phyloP scores from a whole-genome alignment of 2,329 filamentous ascomycete genomes.

The Bipolaris bicolor region DNA sequence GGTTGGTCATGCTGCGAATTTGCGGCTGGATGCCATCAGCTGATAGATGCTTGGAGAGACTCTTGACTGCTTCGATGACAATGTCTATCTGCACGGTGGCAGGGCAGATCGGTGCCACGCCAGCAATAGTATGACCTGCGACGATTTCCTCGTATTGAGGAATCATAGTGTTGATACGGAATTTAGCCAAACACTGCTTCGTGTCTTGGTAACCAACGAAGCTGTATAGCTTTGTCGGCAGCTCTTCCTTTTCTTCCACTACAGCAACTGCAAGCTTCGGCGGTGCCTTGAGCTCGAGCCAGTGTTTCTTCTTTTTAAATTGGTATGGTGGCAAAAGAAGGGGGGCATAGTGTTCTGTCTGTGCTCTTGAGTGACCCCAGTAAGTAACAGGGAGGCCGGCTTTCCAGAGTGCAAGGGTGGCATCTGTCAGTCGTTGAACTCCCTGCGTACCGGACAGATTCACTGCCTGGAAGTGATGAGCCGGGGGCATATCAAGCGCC shows the following conservation, averaged over 20 bases:
- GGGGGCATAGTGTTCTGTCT: conserved; percentile 39
- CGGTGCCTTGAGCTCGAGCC: conserved; percentile 19
- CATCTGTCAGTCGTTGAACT: conserved; percentile 26
- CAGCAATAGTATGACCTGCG: conserved; percentile 50
- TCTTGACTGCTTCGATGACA: conserved; percentile 41
- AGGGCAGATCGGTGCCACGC: conserved; percentile 49
- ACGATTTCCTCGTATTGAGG: conserved; percentile 47
- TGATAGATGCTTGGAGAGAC: conserved; percentile 33
- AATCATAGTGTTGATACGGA: conserved; percentile 52
- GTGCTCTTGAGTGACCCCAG: conserved; percentile 49
- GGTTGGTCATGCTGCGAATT: conserved; percentile 12
- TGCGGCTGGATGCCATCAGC: conserved; percentile 4
- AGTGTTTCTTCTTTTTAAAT: conserved; percentile 28
- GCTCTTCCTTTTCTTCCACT: not conserved
- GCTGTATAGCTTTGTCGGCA: conserved; percentile 30
- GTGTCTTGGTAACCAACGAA: conserved; percentile 17
- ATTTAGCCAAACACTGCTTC: conserved; percentile 35
- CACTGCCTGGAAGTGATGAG: conserved; percentile 18
- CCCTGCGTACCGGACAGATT: conserved; percentile 1
- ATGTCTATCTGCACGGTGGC: conserved; percentile 50
- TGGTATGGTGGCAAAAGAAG: conserved; percentile 43
- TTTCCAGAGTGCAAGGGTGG: conserved; percentile 51
- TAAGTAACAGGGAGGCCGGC: conserved; percentile 42
- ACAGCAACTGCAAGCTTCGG: not conserved
- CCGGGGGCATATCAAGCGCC: conserved; percentile 21